Evolutionary conservation across 202 grass and related monocot species (phyloP).

Genomic region (Eragrostis tef): DNA sequence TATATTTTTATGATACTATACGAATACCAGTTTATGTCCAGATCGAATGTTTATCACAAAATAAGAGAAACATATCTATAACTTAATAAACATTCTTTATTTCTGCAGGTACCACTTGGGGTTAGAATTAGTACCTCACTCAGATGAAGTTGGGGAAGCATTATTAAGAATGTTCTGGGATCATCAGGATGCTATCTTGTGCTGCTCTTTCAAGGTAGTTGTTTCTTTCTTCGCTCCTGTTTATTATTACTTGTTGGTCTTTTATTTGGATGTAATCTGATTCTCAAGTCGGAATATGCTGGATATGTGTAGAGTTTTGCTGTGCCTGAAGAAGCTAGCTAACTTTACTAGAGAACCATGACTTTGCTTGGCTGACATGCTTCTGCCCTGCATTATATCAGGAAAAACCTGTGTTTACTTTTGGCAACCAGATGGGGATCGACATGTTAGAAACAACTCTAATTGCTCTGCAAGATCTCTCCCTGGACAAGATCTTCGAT

Average conservation of each 20-base stretch:
- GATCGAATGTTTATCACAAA: background rate
- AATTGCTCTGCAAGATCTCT: conserved; percentile 89
- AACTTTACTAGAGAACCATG: background rate
- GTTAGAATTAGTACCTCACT: conserved; percentile 70
- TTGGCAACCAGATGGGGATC: conserved; percentile 92
- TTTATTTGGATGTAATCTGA: background rate
- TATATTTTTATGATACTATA: background rate
- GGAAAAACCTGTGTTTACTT: conserved; percentile 87
- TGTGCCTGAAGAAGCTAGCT: conserved; percentile 15
- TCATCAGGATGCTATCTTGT: conserved; percentile 89
- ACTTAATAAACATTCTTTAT: conserved; percentile 20
- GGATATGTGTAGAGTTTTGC: background rate
- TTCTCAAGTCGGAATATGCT: background rate
- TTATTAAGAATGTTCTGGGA: conserved; percentile 95
- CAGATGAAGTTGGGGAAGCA: conserved; percentile 70
- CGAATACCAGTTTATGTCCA: background rate
- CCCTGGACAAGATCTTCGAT: conserved; percentile 95
- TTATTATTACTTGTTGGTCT: conserved; percentile 15
- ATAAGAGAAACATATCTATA: background rate
- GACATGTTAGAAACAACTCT: conserved; percentile 99
- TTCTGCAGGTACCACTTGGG: conserved; percentile 77
- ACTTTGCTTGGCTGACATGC: conserved; percentile 40
- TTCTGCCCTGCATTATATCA: conserved; percentile 43
- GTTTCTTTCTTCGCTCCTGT: background rate
- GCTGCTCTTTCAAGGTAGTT: conserved; percentile 80